Evolutionary conservation across 371 early-diverging fungal genomes (phyloP), one percentile per base, ranked within the genome.

Genomic region (Lichtheimia ramosa): DNA sequence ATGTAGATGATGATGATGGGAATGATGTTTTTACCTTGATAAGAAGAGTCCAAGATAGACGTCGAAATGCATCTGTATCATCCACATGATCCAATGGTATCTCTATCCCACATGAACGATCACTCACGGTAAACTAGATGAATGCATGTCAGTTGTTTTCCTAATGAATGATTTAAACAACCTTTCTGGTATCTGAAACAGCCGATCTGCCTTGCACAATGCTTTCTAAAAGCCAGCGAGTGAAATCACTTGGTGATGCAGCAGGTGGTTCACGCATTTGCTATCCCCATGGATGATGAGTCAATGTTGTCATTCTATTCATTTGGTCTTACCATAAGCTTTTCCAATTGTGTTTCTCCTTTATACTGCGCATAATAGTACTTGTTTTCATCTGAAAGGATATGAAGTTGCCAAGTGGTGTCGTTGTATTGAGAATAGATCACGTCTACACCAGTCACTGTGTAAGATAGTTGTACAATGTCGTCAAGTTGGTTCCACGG

Each of bases 381-480:
- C 21, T 52, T 48, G 20, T 15, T 16, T 28, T 23, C 4, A 40
- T 43, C 43, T 10, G 3, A 27, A 7, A 61, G 43, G 8, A 61
- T 34, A 43, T 34, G 43, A 5, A 61, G 18, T 2, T 43, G 40
- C 54, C 61, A 61, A 28, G n/a, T 46, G 46, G 18, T 46, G 16
- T 34, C 18, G 10, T 53, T 23, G 18, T 54, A 54, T 13, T 54
- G 39, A 3, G 54, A 54, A 13, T 51, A 34, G 10, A 54, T 41
- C 13, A 61, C 5, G 28, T 28, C 10, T 18, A 41, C 48, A n/a
- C 48, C 46, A 3, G 41, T 48, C 8, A 41, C 46, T 5, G 54
- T 41, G 20, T 61, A 61, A 3, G 34, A 54, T 12, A 61, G 43
- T 24, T 61, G 61, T 6, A 61, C 40, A 7, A 61, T 41, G 16